A percentile compares a stretch with the other conserved stretches of the same genome.
phyloP scores from a whole-genome alignment of 306 rosid genomes.

The Vigna nakashimae region DNA sequence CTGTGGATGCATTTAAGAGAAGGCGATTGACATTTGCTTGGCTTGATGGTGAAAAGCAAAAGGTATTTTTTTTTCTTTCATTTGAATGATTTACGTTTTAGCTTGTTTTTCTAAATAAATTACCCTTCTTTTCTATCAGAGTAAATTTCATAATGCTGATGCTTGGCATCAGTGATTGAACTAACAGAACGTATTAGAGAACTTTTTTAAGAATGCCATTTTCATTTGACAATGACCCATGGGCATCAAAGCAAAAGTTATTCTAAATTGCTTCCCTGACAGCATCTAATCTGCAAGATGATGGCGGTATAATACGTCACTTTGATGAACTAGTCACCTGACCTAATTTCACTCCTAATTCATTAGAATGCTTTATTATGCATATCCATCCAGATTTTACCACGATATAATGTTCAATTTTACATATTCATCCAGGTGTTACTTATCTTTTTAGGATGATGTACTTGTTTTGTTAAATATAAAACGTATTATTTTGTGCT shows the following conservation, averaged over 20 bases:
- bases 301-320: background rate
- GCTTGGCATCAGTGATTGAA: slow-evolving; percentile 25
- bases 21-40: slow-evolving; percentile 87
- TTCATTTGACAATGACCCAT: slow-evolving; percentile 22
- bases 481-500: slow-evolving; percentile 2
- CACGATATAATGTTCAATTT: background rate
- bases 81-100: slow-evolving; percentile 5
- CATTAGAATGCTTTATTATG: background rate
- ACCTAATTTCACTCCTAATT: background rate
- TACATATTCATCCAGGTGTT: background rate
- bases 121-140: slow-evolving; percentile 23
- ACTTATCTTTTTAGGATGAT: background rate
- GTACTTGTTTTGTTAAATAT: background rate
- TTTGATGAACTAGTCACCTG: background rate
- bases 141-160: slow-evolving; percentile 19
- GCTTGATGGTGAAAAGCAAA: slow-evolving; percentile 94
- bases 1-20: slow-evolving; percentile 59
- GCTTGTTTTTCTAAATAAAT: slow-evolving; percentile 2
- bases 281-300: slow-evolving; percentile 2
- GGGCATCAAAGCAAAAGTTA: slow-evolving; percentile 12
- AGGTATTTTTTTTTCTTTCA: slow-evolving; percentile 55
- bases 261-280: background rate
- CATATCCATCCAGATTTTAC: background rate
- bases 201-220: background rate
- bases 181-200: background rate